A percentile compares a stretch with the other conserved stretches of the same genome.
phyloP scores from a whole-genome alignment of 176 grass and related monocot genomes.

The Aegilops bicornis region DNA sequence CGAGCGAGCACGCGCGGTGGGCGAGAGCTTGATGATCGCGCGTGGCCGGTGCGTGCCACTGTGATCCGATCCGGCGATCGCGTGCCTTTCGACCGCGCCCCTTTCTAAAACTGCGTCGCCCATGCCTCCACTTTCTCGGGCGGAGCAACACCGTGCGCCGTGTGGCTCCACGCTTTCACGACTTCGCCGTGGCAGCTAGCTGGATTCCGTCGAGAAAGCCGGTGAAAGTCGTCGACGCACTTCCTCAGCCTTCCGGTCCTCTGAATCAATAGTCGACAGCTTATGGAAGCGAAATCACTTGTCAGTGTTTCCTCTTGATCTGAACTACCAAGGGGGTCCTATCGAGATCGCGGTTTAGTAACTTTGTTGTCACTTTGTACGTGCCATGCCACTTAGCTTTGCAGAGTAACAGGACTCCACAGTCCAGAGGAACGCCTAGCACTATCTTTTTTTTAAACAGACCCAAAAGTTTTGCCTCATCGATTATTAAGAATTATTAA shows the following conservation, averaged over 20 bases:
- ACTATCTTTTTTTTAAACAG: no score
- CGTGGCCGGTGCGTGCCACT: background rate
- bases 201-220: constrained; percentile 22
- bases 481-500: no score
- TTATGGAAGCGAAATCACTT: background rate
- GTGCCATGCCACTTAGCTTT: background rate
- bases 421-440: no score
- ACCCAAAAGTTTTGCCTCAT: no score
- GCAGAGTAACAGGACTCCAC: background rate
- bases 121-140: constrained; percentile 56
- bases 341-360: background rate
- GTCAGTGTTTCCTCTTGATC: no score
- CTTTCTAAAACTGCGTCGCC: constrained; percentile 34
- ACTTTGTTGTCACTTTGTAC: background rate
- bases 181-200: constrained; percentile 18
- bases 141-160: background rate
- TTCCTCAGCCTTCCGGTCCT: background rate
- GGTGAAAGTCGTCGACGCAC: background rate
- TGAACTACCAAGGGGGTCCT: background rate
- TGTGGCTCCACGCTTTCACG: constrained; percentile 21
- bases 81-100: background rate
- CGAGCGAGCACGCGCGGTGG: background rate
- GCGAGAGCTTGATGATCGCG: background rate
- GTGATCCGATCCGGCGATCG: constrained; percentile 9
- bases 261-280: background rate